Conservation (phyloP, 1,139 yeast species). For the Sugiyamaella paludigena region DNA sequence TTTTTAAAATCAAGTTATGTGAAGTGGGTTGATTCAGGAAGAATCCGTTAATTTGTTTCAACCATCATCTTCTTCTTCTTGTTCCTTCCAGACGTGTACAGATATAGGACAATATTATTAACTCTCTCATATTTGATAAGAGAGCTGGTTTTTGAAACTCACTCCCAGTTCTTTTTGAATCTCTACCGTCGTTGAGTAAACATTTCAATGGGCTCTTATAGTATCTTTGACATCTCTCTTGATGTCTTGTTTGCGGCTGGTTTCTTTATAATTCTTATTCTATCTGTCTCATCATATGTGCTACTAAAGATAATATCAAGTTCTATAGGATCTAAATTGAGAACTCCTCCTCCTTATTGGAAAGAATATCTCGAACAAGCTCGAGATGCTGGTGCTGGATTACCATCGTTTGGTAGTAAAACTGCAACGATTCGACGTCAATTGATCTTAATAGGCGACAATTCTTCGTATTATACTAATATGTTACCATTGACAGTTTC, state of each 20-base stretch:
- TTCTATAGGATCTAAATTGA: slow-evolving; percentile 23
- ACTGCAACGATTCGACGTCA: slow-evolving; percentile 50
- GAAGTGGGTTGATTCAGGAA: too few species aligned
- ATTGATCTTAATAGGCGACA: slow-evolving; percentile 49
- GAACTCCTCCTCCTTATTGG: slow-evolving; percentile 36
- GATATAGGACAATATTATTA: too few species aligned
- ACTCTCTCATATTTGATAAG: too few species aligned
- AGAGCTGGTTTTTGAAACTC: too few species aligned
- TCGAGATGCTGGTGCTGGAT: slow-evolving; percentile 27
- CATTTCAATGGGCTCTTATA: too few species aligned
- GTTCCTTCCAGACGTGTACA: too few species aligned
- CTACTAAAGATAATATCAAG: slow-evolving; percentile 13
- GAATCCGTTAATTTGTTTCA: too few species aligned
- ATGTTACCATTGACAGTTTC: slow-evolving; percentile 20
- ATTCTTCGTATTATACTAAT: slow-evolving; percentile 48
- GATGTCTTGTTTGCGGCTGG: slow-evolving; percentile 6
- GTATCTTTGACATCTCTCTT: too few species aligned
- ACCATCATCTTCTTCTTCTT: too few species aligned
- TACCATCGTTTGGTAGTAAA: slow-evolving; percentile 29
- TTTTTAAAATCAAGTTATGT: too few species aligned
- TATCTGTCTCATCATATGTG: slow-evolving; percentile 11
- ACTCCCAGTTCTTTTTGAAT: too few species aligned
- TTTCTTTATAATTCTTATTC: slow-evolving; percentile 13
- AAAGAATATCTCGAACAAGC: slow-evolving; percentile 30
- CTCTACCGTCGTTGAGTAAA: too few species aligned